Conservation (phyloP, 2,329 filamentous ascomycete genomes). For the Lasiodiplodia sp. region DNA sequence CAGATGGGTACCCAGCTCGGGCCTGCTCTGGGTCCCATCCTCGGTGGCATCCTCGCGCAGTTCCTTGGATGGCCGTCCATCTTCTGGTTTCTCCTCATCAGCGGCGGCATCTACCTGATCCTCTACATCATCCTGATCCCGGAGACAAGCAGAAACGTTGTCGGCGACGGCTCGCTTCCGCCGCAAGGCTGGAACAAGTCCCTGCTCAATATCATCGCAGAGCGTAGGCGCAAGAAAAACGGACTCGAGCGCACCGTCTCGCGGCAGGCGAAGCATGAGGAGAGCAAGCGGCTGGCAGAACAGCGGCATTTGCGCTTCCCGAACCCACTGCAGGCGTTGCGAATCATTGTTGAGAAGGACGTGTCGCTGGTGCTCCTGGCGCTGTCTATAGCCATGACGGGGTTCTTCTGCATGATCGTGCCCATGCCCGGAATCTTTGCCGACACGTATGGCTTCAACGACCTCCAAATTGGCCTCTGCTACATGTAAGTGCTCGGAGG, state of each 20-base stretch:
- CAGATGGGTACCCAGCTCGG: constrained; percentile 61
- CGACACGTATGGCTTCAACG: constrained; percentile 52
- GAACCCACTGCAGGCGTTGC: constrained; percentile 50
- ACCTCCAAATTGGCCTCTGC: constrained; percentile 51
- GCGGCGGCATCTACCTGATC: constrained; percentile 34
- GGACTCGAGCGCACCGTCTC: constrained; percentile 30
- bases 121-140: constrained; percentile 42
- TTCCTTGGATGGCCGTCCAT: constrained; percentile 51
- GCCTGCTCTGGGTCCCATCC: constrained; percentile 62
- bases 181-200: constrained; percentile 32
- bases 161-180: constrained; percentile 48
- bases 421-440: constrained; percentile 54
- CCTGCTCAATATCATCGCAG: constrained; percentile 13
- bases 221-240: constrained; percentile 26
- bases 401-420: constrained; percentile 47
- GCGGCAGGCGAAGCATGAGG: constrained; percentile 31
- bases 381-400: constrained; percentile 31
- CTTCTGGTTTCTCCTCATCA: constrained; percentile 53
- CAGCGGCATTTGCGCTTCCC: constrained; percentile 46
- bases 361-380: constrained; percentile 44
- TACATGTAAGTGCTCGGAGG: constrained; percentile 35
- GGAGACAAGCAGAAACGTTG: constrained; percentile 51
- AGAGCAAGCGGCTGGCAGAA: constrained; percentile 33
- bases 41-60: constrained; percentile 66
- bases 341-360: constrained; percentile 47